These are phyloP conservation scores for Millerozyma miso DNA, from an alignment of 805 yeast species.

Conservation along the genomic window DNA sequence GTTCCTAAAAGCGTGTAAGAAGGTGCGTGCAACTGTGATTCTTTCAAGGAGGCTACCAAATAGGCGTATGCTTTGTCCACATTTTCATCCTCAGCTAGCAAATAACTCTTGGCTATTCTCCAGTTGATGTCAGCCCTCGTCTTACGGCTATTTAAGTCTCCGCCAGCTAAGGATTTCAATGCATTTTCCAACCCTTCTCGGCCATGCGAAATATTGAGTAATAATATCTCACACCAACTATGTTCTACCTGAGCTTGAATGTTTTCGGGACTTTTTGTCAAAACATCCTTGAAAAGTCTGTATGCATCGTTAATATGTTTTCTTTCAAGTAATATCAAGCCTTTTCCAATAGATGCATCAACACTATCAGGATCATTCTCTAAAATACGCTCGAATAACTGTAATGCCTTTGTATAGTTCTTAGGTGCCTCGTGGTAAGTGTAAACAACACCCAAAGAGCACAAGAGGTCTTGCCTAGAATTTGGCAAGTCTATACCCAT, in stretches of 20 bases:
- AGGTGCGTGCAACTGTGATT: constrained; percentile 63
- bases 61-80: constrained; percentile 51
- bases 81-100: constrained; percentile 25
- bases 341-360: constrained; percentile 76
- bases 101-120: constrained; percentile 67
- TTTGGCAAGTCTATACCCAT: constrained; percentile 46
- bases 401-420: constrained; percentile 70
- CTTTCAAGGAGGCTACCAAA: constrained; percentile 60
- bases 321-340: constrained; percentile 67
- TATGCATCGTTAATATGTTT: constrained; percentile 55
- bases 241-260: constrained; percentile 60
- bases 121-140: constrained; percentile 59
- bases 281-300: constrained; percentile 47
- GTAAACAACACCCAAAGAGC: constrained; percentile 69
- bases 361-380: constrained; percentile 39
- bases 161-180: constrained; percentile 42
- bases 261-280: constrained; percentile 47
- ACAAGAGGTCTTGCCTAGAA: constrained; percentile 55
- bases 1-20: constrained; percentile 79
- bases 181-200: constrained; percentile 45
- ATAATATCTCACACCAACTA: constrained; percentile 71
- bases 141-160: constrained; percentile 50
- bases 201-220: constrained; percentile 50
- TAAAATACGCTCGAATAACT: constrained; percentile 63
- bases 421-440: constrained; percentile 90